Base-by-base conservation (phyloP, 495 filamentous ascomycete genomes). In the Penicillium alfredii region DNA sequence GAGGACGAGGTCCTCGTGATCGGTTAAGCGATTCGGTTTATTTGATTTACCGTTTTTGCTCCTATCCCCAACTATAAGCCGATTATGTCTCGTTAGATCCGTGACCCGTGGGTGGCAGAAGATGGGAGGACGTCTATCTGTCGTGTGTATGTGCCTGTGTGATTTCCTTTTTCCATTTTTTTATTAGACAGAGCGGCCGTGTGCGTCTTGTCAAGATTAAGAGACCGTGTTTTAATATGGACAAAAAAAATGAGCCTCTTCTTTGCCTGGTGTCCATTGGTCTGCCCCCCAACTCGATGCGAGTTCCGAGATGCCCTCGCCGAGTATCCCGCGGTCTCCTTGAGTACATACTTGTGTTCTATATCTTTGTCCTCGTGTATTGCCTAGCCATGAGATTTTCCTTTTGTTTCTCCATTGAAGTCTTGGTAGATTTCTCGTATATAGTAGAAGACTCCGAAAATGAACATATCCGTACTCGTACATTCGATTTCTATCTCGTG, bases 1-100 rank as follows among this genome's bases (percentile, higher is more conserved):
- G 80, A 85, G 55, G 86, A 89, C 13, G 77, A 77, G 44, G 78
- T 74, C 64, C 72, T 93, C 32, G 53, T 89, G 47, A 87, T 93
- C 60, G 86, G 86, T 79, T 93, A 69, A 61, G 48, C 49, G 49
- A 52, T 21, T 36, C 29, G 23, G 18, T 27, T 47, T 27, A 33
- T 29, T 22, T n/a, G n/a, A n/a, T n/a, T n/a, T n/a, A n/a, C n/a
- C n/a, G n/a, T n/a, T n/a, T n/a, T n/a, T n/a, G n/a, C n/a, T n/a
- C n/a, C n/a, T n/a, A n/a, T n/a, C n/a, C n/a, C n/a, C n/a, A n/a
- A n/a, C n/a, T n/a, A n/a, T n/a, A n/a, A n/a, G n/a, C n/a, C n/a
- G n/a, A n/a, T n/a, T n/a, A n/a, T 49, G 43, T 55, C 33, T 49
- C 41, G 41, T 38, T 57, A n/a, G n/a, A n/a, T n/a, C n/a, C n/a